Conservation (phyloP, 164 flowering plant genomes). For the Liriodendron chinense region DNA sequence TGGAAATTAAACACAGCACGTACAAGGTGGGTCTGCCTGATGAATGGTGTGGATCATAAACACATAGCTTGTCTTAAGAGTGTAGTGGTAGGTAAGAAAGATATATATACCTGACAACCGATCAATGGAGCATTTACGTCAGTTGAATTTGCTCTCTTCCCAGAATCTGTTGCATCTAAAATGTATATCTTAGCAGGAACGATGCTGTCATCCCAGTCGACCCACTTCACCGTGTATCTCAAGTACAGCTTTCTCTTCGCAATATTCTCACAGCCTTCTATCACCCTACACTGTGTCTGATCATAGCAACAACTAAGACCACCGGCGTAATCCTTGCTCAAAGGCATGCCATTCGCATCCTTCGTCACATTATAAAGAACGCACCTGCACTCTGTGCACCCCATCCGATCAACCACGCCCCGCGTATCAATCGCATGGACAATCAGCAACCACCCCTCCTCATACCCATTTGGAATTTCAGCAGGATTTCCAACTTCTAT, state of each 20-base stretch:
- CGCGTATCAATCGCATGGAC: conserved; percentile 92
- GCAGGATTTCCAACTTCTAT: conserved; percentile 73
- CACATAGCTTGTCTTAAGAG: neutral
- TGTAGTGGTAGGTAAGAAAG: neutral
- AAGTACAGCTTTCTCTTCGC: conserved; percentile 55
- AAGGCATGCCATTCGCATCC: conserved; percentile 43
- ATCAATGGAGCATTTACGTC: conserved; percentile 16
- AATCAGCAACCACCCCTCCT: conserved; percentile 76
- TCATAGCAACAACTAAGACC: conserved; percentile 81
- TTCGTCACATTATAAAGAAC: conserved; percentile 71
- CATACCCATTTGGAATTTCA: conserved; percentile 63
- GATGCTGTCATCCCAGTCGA: conserved; percentile 63
- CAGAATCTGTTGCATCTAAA: conserved; percentile 76
- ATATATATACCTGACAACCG: conserved; percentile 48
- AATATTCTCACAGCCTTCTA: conserved; percentile 35
- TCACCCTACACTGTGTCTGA: conserved; percentile 56
- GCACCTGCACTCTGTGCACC: conserved; percentile 88
- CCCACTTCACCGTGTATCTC: conserved; percentile 76
- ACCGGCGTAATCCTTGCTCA: conserved; percentile 56
- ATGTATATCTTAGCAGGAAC: conserved; percentile 79
- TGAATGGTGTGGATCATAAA: neutral
- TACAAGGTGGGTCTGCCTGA: too few species aligned
- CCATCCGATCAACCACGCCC: conserved; percentile 65
- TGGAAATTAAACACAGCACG: conserved; percentile 9
- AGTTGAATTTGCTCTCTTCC: conserved; percentile 31